Evolutionary conservation across 2,329 filamentous ascomycete species (phyloP), one percentile per base, ranked within the genome.

Genomic region (Talaromyces sp.): DNA sequence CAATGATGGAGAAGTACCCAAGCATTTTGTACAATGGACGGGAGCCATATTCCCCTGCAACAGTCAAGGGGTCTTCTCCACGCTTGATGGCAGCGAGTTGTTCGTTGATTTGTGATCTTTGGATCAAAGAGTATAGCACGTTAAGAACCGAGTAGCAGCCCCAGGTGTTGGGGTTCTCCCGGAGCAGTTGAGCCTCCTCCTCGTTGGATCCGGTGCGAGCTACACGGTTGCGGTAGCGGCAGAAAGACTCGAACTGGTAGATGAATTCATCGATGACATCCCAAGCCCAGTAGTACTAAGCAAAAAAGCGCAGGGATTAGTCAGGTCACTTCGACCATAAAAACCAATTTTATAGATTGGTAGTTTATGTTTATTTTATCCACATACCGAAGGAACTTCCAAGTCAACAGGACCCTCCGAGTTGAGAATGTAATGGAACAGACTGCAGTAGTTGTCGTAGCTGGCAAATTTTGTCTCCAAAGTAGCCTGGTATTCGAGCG

Each of bases 241-340:
- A 98, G 86, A 99, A 99, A 66, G 93, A 96, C 86, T 99, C 97
- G 86, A 99, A 99, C 81, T 99, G 95, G 85, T 99, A 99, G 83
- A 99, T 98, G 84, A 99, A 99, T 82, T 99, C 95, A 80, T 99
- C 95, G 82, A 99, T 97, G 72, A 98, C 94, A 80, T 99, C 95
- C 95, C 95, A 99, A 49, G 95, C 95, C 95, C 95, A 99, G 84
- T 94, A 97, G 83, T 97, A 96, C 92, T 98, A 78, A 66, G 50
- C 50, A 15, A 10, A 13, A 39, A 10, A 58, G 33, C 13, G 17
- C 19, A 47, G 25, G 27, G 61, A 54, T 65, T 60, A 54, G 59
- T 45, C 25, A 49, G 27, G 13, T 19, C 10, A 43, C 19, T 52
- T 15, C 31, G 41, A 58, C 22, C 27, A 43, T 25, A 11, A n/a